Base-by-base conservation (phyloP, 768 basidiomycete species). In the Russula foetens region DNA sequence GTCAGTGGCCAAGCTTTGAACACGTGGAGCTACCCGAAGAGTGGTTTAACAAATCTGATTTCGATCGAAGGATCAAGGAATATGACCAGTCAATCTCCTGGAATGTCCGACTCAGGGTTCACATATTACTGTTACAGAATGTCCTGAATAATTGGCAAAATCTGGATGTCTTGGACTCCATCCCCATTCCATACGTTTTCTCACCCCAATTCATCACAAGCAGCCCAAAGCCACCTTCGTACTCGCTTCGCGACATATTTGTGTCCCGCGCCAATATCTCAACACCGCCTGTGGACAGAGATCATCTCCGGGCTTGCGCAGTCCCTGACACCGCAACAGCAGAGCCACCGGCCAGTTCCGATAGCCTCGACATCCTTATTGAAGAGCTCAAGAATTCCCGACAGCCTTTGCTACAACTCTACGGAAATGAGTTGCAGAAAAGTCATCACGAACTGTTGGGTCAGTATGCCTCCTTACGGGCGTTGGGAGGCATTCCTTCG, bases 41-140 rank as follows among this genome's bases (percentile, higher is more conserved):
- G 17, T 55, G 59, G 59, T 50, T 60, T 31, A 4, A 50, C 31
- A 44, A 60, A 28, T 41, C 47, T 23, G 47, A 26, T 26, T 49
- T 47, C 38, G 15, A 11, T 7, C 38, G 3, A 33, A 5, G 31
- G 6, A 33, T 33, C 11, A 33, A 11, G 5, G 31, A 11, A 5
- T 33, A 33, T 11, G 31, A 5, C 5, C 31, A 33, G 31, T 33
- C 31, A 33, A 33, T 33, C 31, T 33, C 31, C 11, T 5, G 31
- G 6, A 33, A 33, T 33, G 11, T 5, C 31, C 31, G 31, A 33
- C 5, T 33, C 11, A 33, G 31, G 11, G 31, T 5, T 5, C 31
- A 33, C 11, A 11, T 33, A 11, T 11, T 33, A 33, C 31, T 5
- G 31, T 33, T 33, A 11, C 31, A 33, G 31, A 33, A 33, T 11